Percentiles rank a stretch among this genome's conserved stretches.
Conservation (phyloP, 495 filamentous ascomycete species). For the Xylaria intraflava region DNA sequence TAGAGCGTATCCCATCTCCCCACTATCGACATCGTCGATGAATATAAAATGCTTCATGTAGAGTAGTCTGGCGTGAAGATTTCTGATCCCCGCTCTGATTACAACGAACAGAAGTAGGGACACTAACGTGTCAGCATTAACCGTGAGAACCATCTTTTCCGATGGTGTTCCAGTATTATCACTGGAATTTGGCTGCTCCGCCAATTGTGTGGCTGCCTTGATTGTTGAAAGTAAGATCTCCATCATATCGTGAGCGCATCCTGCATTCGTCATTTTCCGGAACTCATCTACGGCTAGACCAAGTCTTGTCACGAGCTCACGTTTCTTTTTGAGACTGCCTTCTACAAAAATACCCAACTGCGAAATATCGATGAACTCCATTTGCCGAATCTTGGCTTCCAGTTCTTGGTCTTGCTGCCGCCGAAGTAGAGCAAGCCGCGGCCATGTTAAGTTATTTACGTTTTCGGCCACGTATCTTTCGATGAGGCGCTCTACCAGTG, state of each 20-base stretch:
- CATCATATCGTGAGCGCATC: slow-evolving; percentile 92
- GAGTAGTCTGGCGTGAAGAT: slow-evolving; percentile 77
- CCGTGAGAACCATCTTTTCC: slow-evolving; percentile 57
- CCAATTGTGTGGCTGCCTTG: slow-evolving; percentile 67
- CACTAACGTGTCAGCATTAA: slow-evolving; percentile 94
- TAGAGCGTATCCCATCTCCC: slow-evolving; percentile 93
- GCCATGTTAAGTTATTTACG: slow-evolving; percentile 78
- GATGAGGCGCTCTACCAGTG: slow-evolving; percentile 84
- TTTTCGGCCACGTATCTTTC: slow-evolving; percentile 94
- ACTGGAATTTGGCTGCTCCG: slow-evolving; percentile 28
- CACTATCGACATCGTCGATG: slow-evolving; percentile 93
- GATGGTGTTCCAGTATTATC: slow-evolving; percentile 15
- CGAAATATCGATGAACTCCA: slow-evolving; percentile 88
- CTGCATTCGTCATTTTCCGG: slow-evolving; percentile 74
- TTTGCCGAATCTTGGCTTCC: slow-evolving; percentile 81
- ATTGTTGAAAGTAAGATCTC: slow-evolving; percentile 80
- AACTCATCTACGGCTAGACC: slow-evolving; percentile 80
- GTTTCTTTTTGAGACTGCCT: slow-evolving; percentile 61
- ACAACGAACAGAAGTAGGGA: slow-evolving; percentile 88
- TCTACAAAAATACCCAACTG: slow-evolving; percentile 86
- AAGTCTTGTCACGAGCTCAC: slow-evolving; percentile 64
- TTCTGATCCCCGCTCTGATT: slow-evolving; percentile 81
- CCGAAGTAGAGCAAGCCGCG: slow-evolving; percentile 70
- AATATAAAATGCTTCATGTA: slow-evolving; percentile 98
- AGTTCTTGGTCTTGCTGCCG: slow-evolving; percentile 82